Evolutionary conservation across 75 land plant genomes (phyloP).

Genomic region (Adiantum capillusveneris): DNA sequence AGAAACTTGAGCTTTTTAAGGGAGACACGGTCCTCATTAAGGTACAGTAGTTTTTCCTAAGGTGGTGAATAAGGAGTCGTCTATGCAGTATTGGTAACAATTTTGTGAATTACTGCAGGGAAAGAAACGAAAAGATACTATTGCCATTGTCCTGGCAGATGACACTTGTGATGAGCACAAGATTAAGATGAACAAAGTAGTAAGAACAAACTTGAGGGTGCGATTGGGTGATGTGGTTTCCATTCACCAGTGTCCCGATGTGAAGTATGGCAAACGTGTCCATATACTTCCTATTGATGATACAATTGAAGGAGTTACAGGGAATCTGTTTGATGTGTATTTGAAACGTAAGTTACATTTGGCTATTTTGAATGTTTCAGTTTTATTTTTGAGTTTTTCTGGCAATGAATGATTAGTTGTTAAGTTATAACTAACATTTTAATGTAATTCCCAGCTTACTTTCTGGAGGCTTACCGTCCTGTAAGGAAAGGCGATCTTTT

Average conservation of each 20-base stretch:
- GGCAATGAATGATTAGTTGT: background rate
- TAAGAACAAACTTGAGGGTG: conserved; percentile 28
- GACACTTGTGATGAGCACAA: conserved; percentile 38
- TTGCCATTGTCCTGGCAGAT: conserved; percentile 34
- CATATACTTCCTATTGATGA: conserved; percentile 37
- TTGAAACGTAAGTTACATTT: conserved; percentile 27
- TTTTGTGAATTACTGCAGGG: conserved; percentile 10
- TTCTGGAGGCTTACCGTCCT: conserved; percentile 36
- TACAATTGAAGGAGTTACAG: conserved; percentile 37
- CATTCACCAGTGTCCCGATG: conserved; percentile 30
- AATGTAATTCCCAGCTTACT: conserved; percentile 33
- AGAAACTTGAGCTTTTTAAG: conserved; percentile 77
- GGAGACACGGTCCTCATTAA: conserved; percentile 72
- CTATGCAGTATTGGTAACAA: background rate
- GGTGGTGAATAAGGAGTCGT: background rate
- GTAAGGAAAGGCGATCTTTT: conserved; percentile 33
- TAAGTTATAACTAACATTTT: background rate
- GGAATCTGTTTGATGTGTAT: conserved; percentile 36
- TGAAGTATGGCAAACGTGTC: conserved; percentile 33
- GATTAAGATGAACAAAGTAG: conserved; percentile 41
- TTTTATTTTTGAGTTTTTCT: background rate
- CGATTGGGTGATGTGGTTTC: conserved; percentile 35
- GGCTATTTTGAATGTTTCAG: background rate
- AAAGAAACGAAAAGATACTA: conserved; percentile 35
- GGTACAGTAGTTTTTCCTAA: conserved; percentile 17